A percentile compares a stretch with the other conserved stretches of the same genome.
These are phyloP conservation scores for Tilletia caries DNA, from an alignment of 1,284 basidiomycete species.

Conservation along the genomic window DNA sequence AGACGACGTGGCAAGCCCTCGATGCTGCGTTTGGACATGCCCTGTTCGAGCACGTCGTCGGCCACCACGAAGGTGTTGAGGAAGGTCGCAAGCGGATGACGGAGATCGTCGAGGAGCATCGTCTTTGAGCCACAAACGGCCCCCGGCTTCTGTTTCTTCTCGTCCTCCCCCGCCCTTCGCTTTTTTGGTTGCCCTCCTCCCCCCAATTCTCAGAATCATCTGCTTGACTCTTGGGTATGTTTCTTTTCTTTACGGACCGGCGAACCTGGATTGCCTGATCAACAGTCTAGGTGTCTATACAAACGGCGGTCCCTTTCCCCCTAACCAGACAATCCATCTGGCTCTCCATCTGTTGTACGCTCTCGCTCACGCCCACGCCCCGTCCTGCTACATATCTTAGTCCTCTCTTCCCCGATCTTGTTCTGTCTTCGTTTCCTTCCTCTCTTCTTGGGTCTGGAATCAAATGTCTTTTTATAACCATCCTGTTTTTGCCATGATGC, in stretches of 20 bases:
- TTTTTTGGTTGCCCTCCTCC: neutral
- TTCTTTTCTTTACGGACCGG: too few species aligned
- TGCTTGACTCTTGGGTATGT: too few species aligned
- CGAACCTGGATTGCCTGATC: neutral
- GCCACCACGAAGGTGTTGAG: constrained; percentile 17
- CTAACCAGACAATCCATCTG: too few species aligned
- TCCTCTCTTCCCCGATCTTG: neutral
- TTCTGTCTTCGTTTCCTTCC: too few species aligned
- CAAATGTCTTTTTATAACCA: too few species aligned
- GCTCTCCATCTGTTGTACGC: constrained; percentile 14
- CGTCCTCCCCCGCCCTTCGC: neutral
- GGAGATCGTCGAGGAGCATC: constrained; percentile 15
- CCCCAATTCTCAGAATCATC: neutral
- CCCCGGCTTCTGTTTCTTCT: too few species aligned
- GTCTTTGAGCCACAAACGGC: constrained; percentile 13
- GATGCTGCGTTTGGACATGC: constrained; percentile 66
- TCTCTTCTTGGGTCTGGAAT: too few species aligned
- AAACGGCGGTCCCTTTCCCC: too few species aligned
- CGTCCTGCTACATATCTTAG: neutral
- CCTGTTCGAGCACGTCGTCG: constrained; percentile 17
- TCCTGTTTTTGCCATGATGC: too few species aligned
- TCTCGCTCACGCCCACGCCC: neutral
- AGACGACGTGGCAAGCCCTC: constrained; percentile 72
- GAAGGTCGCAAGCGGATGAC: constrained; percentile 18
- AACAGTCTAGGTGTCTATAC: neutral